Conservation (phyloP, 2,329 filamentous ascomycete species). For the Diaporthe sp. region DNA sequence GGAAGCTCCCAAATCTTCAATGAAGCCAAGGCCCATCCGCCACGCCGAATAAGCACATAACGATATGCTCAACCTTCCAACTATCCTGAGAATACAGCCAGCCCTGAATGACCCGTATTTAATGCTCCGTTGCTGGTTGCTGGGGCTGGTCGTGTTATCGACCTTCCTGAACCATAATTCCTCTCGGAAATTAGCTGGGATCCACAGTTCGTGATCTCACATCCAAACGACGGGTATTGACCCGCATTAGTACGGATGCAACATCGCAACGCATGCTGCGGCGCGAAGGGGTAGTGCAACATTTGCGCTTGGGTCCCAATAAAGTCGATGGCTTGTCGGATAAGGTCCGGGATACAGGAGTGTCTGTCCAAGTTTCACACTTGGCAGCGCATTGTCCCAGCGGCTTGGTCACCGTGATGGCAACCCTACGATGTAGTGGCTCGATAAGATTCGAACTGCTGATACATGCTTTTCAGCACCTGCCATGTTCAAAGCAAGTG, state of each 20-base stretch:
- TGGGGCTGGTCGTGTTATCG: background rate
- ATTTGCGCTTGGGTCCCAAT: background rate
- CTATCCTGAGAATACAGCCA: background rate
- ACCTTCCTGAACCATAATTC: conserved; percentile 1
- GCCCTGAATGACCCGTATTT: background rate
- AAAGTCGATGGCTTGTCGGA: background rate
- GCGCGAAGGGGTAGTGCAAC: background rate
- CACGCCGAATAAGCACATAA: no score
- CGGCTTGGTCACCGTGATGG: background rate
- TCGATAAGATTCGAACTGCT: background rate
- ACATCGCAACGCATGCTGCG: background rate
- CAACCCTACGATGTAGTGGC: no score
- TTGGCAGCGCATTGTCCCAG: conserved; percentile 1
- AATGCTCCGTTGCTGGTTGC: background rate
- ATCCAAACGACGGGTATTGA: background rate
- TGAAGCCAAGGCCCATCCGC: background rate
- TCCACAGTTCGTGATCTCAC: background rate
- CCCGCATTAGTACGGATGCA: conserved; percentile 22
- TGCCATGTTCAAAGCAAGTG: background rate
- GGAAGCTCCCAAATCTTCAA: background rate
- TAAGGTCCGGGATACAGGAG: background rate
- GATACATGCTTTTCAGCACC: background rate
- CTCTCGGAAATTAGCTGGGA: background rate
- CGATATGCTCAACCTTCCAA: background rate
- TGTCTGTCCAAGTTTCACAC: background rate